These are phyloP conservation scores for Suillus bovinus DNA, from an alignment of 768 basidiomycete genomes.

Conservation along the genomic window DNA sequence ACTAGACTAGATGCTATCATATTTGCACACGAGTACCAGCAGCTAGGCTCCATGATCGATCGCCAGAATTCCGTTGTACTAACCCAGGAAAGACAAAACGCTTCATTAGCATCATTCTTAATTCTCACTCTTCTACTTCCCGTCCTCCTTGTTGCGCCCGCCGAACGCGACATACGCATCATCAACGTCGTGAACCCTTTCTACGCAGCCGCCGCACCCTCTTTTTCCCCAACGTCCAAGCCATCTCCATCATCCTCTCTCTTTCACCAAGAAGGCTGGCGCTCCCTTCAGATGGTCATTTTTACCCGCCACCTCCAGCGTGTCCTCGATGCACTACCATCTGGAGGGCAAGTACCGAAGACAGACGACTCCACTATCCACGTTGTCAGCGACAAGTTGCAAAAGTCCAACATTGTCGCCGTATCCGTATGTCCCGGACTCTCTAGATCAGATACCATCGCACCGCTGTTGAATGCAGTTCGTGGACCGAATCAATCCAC, in stretches of 20 bases:
- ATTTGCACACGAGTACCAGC: constrained; percentile 75
- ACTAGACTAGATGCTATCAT: constrained; percentile 77
- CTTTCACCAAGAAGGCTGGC: constrained; percentile 61
- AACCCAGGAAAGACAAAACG: constrained; percentile 43
- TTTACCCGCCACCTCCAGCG: constrained; percentile 82
- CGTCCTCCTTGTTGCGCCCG: constrained; percentile 74
- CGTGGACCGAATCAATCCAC: constrained; percentile 37
- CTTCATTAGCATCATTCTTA: constrained; percentile 73
- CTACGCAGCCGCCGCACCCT: constrained; percentile 75
- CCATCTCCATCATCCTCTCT: constrained; percentile 31
- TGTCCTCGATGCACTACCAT: constrained; percentile 78
- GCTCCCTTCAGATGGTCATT: constrained; percentile 62
- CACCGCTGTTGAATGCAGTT: constrained; percentile 37
- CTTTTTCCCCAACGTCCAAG: constrained; percentile 33
- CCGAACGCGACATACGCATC: constrained; percentile 90
- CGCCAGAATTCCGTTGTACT: constrained; percentile 30
- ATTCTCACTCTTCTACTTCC: constrained; percentile 80
- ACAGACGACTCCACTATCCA: constrained; percentile 33
- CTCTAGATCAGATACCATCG: constrained; percentile 68
- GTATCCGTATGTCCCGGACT: constrained; percentile 77
- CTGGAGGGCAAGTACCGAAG: constrained; percentile 51
- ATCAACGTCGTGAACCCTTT: constrained; percentile 86
- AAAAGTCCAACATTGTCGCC: constrained; percentile 75
- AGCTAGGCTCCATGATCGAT: constrained; percentile 52
- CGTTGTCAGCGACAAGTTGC: constrained; percentile 42